Conservation (phyloP, 805 yeast genomes). For the Ogataea pignaliae region DNA sequence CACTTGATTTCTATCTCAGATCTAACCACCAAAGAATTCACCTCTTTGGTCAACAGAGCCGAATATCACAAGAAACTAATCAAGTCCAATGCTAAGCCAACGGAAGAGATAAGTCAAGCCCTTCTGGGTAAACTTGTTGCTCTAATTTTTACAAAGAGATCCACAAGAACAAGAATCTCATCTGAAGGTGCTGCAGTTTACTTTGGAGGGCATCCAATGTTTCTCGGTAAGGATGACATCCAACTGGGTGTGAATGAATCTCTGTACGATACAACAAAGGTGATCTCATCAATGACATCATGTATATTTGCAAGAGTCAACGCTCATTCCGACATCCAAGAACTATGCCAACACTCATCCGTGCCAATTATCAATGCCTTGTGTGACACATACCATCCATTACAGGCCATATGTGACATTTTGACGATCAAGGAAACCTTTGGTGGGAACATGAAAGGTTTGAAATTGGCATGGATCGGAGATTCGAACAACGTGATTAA, state of each 20-base stretch:
- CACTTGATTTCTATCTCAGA: slow-evolving; percentile 84
- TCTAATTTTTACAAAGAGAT: slow-evolving; percentile 81
- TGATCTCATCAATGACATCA: slow-evolving; percentile 94
- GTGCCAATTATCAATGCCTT: slow-evolving; percentile 93
- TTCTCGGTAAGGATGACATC: slow-evolving; percentile 92
- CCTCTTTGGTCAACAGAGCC: slow-evolving; percentile 69
- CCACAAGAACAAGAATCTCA: slow-evolving; percentile 92
- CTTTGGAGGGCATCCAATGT: slow-evolving; percentile 95
- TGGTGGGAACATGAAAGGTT: slow-evolving; percentile 44
- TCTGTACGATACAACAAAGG: slow-evolving; percentile 81
- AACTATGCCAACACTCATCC: slow-evolving; percentile 68
- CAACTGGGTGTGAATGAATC: slow-evolving; percentile 96
- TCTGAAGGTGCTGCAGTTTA: slow-evolving; percentile 91
- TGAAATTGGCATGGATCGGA: slow-evolving; percentile 93
- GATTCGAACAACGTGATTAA: slow-evolving; percentile 95
- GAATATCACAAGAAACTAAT: slow-evolving; percentile 58
- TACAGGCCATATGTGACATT: slow-evolving; percentile 91
- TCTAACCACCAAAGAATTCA: slow-evolving; percentile 66
- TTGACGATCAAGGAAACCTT: slow-evolving; percentile 81
- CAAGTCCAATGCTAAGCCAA: slow-evolving; percentile 44
- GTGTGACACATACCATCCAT: slow-evolving; percentile 90
- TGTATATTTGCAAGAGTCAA: slow-evolving; percentile 96
- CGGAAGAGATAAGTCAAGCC: slow-evolving; percentile 40
- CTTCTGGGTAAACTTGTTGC: slow-evolving; percentile 80
- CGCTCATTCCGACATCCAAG: slow-evolving; percentile 74